phyloP scores from a whole-genome alignment of 2,329 filamentous ascomycete species.

The Scopulariopsis brevicaulis region DNA sequence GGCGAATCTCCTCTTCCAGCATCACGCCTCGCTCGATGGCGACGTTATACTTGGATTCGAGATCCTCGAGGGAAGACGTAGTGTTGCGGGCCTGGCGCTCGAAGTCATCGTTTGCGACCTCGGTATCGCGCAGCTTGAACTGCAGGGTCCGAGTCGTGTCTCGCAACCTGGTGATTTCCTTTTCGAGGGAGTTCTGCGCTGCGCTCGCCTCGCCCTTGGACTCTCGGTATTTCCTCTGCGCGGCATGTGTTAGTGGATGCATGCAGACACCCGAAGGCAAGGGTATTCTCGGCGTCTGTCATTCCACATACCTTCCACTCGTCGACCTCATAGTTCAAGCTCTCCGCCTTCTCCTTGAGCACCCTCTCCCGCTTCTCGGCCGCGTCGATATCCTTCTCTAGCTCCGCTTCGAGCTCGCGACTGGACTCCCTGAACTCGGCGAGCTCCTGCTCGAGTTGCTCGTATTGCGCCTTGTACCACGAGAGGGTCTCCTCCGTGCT shows the following conservation, averaged over 20 bases:
- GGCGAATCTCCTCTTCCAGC: slow-evolving; percentile 89
- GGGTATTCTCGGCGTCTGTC: neutral
- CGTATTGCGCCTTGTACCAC: slow-evolving; percentile 96
- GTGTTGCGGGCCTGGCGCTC: slow-evolving; percentile 94
- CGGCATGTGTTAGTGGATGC: neutral
- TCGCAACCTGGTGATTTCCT: slow-evolving; percentile 86
- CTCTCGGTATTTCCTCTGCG: slow-evolving; percentile 87
- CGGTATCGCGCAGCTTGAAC: slow-evolving; percentile 80
- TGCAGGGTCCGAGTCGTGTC: slow-evolving; percentile 75
- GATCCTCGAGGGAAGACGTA: slow-evolving; percentile 87
- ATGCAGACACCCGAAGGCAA: neutral
- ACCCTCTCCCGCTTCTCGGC: slow-evolving; percentile 86
- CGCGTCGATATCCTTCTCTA: slow-evolving; percentile 92
- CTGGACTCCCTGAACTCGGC: slow-evolving; percentile 90
- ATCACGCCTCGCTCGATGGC: slow-evolving; percentile 86
- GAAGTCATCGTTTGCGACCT: slow-evolving; percentile 97
- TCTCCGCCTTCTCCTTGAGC: slow-evolving; percentile 79
- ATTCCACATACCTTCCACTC: slow-evolving; percentile 79
- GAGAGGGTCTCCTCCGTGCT: slow-evolving; percentile 64
- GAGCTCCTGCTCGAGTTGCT: slow-evolving; percentile 81
- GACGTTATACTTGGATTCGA: slow-evolving; percentile 95
- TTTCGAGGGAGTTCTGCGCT: slow-evolving; percentile 79
- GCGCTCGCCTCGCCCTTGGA: slow-evolving; percentile 78
- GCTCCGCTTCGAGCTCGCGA: slow-evolving; percentile 83
- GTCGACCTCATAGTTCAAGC: slow-evolving; percentile 77